These are phyloP conservation scores for Xerocomellus amylosporus DNA, from an alignment of 768 basidiomycete species.

Conservation along the genomic window DNA sequence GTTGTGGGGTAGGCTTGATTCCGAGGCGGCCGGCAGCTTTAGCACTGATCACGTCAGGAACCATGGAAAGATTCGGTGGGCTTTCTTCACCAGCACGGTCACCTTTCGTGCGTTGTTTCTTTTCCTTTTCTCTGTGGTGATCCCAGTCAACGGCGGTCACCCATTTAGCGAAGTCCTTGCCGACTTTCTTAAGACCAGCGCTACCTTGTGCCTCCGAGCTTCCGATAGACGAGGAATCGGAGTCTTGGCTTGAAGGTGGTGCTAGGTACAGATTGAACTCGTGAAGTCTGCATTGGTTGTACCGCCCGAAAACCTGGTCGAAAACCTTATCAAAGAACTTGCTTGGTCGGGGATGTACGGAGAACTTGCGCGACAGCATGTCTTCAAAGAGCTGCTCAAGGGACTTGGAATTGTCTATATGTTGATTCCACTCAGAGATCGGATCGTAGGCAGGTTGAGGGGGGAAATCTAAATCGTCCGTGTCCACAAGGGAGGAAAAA, in stretches of 20 bases:
- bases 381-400: constrained; percentile 58
- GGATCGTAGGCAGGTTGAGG: constrained; percentile 23
- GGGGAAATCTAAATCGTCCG: constrained; percentile 14
- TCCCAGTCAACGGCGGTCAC: constrained; percentile 38
- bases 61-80: constrained; percentile 12
- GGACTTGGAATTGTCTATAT: constrained; percentile 39
- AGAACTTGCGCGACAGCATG: constrained; percentile 54
- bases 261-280: constrained; percentile 58
- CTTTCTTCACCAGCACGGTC: constrained; percentile 30
- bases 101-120: constrained; percentile 19
- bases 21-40: constrained; percentile 42
- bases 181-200: constrained; percentile 25
- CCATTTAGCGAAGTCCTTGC: constrained; percentile 36
- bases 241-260: constrained; percentile 35
- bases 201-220: constrained; percentile 29
- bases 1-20: constrained; percentile 20
- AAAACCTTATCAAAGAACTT: constrained; percentile 47
- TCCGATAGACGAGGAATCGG: constrained; percentile 18
- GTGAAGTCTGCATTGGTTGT: constrained; percentile 41
- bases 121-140: constrained; percentile 29
- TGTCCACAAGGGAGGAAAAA: constrained; percentile 24
- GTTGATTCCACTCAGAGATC: constrained; percentile 40
- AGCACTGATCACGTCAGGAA: constrained; percentile 31
- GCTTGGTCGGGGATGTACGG: constrained; percentile 51
- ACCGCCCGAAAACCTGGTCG: constrained; percentile 49